Evolutionary conservation across 2,329 filamentous ascomycete species (phyloP), one percentile per base, ranked within the genome.

Genomic region (Paraphoma sp.): DNA sequence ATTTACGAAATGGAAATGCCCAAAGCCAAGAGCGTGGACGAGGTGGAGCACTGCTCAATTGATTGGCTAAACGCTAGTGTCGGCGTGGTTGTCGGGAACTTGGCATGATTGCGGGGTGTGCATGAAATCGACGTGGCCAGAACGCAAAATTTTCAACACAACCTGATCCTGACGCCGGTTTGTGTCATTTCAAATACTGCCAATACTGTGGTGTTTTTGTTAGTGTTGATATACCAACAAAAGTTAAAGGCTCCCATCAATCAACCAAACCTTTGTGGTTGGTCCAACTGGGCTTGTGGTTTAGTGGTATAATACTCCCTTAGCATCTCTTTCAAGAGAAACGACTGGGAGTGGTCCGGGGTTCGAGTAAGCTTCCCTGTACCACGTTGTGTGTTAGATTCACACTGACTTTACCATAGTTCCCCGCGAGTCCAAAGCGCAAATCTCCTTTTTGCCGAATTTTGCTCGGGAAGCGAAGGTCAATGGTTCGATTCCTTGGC

Each of bases 231-330:
- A 38, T 38, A 6, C 6, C n/a, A 38, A 3, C 6, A 38, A 38
- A 11, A 11, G 3, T 38, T 11, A 3, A 11, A 38, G 3, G 3
- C 33, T 6, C 6, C 33, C 33, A 38, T 38, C 33, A 45, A 12
- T 23, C 23, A 23, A 23, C 23, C 23, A 23, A 23, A 23, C 23
- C 23, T 5, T 23, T 23, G 23, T 23, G 23, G 23, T 23, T 23
- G 23, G 23, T 23, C 23, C 43, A 45, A 7, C 28, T 12, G 53
- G 53, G 53, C 53, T 56, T 40, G 53, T 56, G 53, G 53, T 56
- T 50, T 54, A 54, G 53, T 54, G 53, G 53, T 54, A 50, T 54
- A 49, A 50, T 54, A 50, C 47, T 54, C 43, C 48, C 53, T 51
- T 56, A 47, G 53, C 44, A 48, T 57, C 23, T 23, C 23, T 23